phyloP scores from a whole-genome alignment of 345 rosid genomes.

The Eucalyptus erythrocorys region DNA sequence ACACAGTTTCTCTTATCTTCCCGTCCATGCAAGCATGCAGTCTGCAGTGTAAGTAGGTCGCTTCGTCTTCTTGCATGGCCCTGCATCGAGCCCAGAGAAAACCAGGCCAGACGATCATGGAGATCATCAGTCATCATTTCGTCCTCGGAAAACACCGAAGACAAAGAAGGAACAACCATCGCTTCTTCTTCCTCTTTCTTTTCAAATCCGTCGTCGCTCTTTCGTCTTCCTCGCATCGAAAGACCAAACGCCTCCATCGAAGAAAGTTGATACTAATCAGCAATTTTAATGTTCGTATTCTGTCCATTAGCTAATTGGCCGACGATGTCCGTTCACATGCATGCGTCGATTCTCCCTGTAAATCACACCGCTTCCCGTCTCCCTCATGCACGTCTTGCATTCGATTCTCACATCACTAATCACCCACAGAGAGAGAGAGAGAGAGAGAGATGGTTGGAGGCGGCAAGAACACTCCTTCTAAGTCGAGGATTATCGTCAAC shows the following conservation, averaged over 20 bases:
- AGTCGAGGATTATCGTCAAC: background rate
- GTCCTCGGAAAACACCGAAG: background rate
- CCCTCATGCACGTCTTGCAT: background rate
- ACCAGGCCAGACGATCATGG: background rate
- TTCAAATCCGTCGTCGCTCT: background rate
- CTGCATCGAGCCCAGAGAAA: background rate
- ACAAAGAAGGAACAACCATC: background rate
- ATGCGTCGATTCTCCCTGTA: background rate
- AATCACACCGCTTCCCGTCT: background rate
- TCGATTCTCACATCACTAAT: background rate
- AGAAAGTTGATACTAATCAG: background rate
- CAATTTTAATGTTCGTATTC: background rate
- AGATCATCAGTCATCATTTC: background rate
- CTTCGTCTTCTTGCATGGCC: background rate
- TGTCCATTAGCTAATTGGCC: background rate
- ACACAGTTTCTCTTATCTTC: background rate
- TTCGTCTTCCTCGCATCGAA: background rate
- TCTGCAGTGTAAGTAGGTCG: background rate
- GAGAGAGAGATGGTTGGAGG: background rate
- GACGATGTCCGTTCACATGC: background rate
- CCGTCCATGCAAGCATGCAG: background rate
- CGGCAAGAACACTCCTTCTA: background rate
- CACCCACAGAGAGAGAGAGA: background rate
- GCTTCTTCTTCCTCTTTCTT: background rate
- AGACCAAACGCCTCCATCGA: background rate